Percentiles rank a stretch among this genome's conserved stretches.
Conservation (phyloP, 768 basidiomycete species). For the Lepiota brunneoincarnata region DNA sequence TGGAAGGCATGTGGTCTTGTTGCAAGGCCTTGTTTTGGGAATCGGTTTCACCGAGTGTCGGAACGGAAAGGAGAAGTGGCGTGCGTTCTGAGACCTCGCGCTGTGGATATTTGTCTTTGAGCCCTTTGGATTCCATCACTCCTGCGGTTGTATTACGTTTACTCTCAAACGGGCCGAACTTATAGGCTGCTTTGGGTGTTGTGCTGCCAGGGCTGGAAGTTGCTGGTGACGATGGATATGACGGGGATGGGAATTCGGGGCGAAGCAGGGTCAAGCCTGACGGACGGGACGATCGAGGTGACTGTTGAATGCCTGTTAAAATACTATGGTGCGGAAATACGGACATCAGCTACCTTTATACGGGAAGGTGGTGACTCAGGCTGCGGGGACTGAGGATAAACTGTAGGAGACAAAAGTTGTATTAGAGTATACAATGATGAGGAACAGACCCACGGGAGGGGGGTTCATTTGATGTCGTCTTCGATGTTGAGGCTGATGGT, state of each 20-base stretch:
- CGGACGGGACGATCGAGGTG: not conserved
- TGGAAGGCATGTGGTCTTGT: not conserved
- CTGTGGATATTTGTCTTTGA: not conserved
- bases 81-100: slow-evolving; percentile 1
- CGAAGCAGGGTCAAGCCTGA: slow-evolving; percentile 40
- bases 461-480: not conserved
- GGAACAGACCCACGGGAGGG: not conserved
- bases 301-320: not conserved
- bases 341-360: not conserved
- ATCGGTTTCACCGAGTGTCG: not conserved
- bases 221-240: slow-evolving; percentile 8
- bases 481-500: not conserved
- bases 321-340: no score
- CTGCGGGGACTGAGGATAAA: not conserved
- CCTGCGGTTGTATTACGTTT: not conserved
- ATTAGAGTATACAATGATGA: not conserved
- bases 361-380: not conserved
- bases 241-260: not conserved
- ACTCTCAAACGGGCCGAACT: not conserved
- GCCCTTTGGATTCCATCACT: slow-evolving; percentile 3
- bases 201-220: slow-evolving; percentile 7
- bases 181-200: not conserved
- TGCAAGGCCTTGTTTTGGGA: not conserved
- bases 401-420: not conserved
- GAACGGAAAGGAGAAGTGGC: slow-evolving; percentile 1